Conservation (phyloP, 768 basidiomycete species). For the Trametes cubensis region DNA sequence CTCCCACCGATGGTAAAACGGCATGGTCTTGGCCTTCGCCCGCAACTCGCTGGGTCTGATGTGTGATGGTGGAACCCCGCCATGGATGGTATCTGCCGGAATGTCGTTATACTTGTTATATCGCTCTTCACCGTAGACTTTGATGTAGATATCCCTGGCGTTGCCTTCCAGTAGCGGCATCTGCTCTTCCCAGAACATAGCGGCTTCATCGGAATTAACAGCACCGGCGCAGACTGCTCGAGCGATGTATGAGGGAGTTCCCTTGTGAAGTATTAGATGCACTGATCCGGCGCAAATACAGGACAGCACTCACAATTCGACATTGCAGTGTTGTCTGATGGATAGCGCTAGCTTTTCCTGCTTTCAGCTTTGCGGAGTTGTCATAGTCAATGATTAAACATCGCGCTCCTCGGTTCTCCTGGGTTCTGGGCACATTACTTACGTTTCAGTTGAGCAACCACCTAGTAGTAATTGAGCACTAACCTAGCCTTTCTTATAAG, state of each 20-base stretch:
- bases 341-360: background rate
- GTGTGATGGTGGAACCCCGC: background rate
- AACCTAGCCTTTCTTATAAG: background rate
- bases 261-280: background rate
- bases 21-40: background rate
- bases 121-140: background rate
- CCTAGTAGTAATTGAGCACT: background rate
- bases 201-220: no score
- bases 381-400: background rate
- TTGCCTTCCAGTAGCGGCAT: background rate
- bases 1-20: constrained; percentile 1
- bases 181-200: background rate
- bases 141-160: background rate
- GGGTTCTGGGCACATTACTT: background rate
- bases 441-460: background rate
- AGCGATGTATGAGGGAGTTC: constrained; percentile 5
- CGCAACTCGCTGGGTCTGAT: background rate
- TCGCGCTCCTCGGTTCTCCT: background rate
- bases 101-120: background rate
- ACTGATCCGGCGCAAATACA: background rate
- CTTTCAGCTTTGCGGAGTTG: background rate
- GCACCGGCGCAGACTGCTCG: background rate
- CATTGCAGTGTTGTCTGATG: background rate
- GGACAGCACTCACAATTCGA: background rate
- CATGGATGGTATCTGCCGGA: background rate